Evolutionary conservation across 257 asterid species (phyloP).

Genomic region (Rhazya stricta): DNA sequence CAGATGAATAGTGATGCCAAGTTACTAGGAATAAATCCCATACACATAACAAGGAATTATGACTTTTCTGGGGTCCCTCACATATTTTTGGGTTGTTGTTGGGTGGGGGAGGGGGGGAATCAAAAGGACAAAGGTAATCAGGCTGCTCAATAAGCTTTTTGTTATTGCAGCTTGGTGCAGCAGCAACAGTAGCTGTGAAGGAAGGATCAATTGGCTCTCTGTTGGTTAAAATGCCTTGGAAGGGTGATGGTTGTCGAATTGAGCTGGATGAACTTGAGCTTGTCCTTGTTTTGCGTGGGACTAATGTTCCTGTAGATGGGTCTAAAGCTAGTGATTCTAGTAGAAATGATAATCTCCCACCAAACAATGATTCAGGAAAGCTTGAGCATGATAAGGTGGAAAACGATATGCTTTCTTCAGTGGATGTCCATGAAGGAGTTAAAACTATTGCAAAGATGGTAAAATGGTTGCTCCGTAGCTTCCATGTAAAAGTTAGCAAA

Average conservation of each 20-base stretch:
- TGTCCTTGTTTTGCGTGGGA: slow-evolving; percentile 61
- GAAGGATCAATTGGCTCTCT: slow-evolving; percentile 95
- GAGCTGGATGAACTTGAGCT: slow-evolving; percentile 90
- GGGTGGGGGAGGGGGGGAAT: not conserved
- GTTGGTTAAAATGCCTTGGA: slow-evolving; percentile 84
- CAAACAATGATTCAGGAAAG: slow-evolving; percentile 35
- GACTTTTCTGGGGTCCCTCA: not conserved
- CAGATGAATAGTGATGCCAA: not conserved
- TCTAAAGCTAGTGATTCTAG: slow-evolving; percentile 32
- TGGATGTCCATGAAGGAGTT: slow-evolving; percentile 97
- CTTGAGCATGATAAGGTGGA: slow-evolving; percentile 34
- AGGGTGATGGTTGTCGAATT: slow-evolving; percentile 75
- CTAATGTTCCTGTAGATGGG: slow-evolving; percentile 34
- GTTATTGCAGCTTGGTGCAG: slow-evolving; percentile 61
- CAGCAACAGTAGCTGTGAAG: slow-evolving; percentile 51
- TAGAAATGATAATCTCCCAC: slow-evolving; percentile 22
- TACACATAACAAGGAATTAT: not conserved
- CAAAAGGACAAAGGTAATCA: not conserved
- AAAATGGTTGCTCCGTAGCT: slow-evolving; percentile 85
- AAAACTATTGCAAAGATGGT: slow-evolving; percentile 94
- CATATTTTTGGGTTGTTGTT: not conserved
- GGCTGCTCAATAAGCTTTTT: slow-evolving; percentile 5
- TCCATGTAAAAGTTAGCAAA: slow-evolving; percentile 67
- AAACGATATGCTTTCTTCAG: slow-evolving; percentile 35
- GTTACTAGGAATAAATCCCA: not conserved